phyloP scores from a whole-genome alignment of 2,329 filamentous ascomycete genomes.

The Phyllosticta ampelicida region DNA sequence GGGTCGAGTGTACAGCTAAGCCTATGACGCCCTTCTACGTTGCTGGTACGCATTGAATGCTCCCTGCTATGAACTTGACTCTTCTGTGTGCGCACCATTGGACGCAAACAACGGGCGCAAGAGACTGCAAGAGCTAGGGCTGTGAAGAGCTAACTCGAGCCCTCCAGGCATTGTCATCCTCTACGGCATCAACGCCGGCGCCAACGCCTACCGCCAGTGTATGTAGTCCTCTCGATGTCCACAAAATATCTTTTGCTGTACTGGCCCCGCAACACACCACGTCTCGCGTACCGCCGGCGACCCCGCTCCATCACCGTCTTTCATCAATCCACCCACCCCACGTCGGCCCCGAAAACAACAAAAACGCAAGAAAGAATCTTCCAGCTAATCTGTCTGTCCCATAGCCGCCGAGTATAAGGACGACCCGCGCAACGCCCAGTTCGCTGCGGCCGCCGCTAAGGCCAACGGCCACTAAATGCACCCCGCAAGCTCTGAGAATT shows the following conservation, averaged over 20 bases:
- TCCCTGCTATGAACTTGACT: neutral
- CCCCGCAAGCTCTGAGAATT: neutral
- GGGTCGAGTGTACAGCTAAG: conserved; percentile 50
- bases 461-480: conserved; percentile 17
- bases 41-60: conserved; percentile 58
- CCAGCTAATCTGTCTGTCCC: neutral
- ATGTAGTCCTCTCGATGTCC: conserved; percentile 34
- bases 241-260: neutral
- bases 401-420: conserved; percentile 92
- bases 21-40: conserved; percentile 89
- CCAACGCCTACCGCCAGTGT: conserved; percentile 70
- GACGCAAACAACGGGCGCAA: neutral
- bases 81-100: neutral
- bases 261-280: neutral
- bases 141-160: neutral
- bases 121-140: conserved; percentile 1
- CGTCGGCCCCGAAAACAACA: too few relatives aligned
- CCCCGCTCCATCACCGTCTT: neutral
- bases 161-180: conserved; percentile 67
- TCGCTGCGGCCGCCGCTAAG: conserved; percentile 18
- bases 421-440: conserved; percentile 72
- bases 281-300: neutral
- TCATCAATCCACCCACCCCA: neutral
- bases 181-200: conserved; percentile 82
- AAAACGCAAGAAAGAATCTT: too few relatives aligned